Conservation (phyloP, 2,329 filamentous ascomycete species). For the Pseudopithomyces maydicus region DNA sequence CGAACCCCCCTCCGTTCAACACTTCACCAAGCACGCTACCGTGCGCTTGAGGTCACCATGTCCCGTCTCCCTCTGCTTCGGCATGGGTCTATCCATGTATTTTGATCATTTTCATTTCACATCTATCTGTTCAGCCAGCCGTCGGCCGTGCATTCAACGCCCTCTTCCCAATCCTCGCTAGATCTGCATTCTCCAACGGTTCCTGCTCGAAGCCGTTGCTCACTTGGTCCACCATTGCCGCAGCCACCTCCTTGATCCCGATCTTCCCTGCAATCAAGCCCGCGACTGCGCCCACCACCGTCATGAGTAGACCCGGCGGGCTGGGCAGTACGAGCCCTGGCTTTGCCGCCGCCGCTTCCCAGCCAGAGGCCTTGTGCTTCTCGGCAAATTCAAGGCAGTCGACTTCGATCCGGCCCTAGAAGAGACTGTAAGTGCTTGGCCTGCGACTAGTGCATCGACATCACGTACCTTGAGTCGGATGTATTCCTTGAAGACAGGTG, state of each 20-base stretch:
- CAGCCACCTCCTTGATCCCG: neutral
- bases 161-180: conserved; percentile 3
- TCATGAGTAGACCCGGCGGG: neutral
- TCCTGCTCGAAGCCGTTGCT: conserved; percentile 8
- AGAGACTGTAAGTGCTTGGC: neutral
- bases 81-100: too few relatives aligned
- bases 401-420: conserved; percentile 3
- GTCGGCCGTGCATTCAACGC: neutral
- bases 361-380: conserved; percentile 5
- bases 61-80: neutral
- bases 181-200: conserved; percentile 8
- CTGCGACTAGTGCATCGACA: neutral
- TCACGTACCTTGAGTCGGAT: conserved; percentile 1
- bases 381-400: conserved; percentile 6
- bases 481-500: conserved; percentile 3
- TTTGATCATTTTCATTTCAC: too few relatives aligned
- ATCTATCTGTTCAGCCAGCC: neutral
- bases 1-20: neutral
- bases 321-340: conserved; percentile 6
- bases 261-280: conserved; percentile 4
- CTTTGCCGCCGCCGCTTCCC: conserved; percentile 6
- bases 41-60: neutral
- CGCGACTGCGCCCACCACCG: neutral
- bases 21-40: neutral
- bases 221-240: conserved; percentile 5